Evolutionary conservation across 2,329 filamentous ascomycete species (phyloP).

Genomic region (Sporothrix brasiliensis): DNA sequence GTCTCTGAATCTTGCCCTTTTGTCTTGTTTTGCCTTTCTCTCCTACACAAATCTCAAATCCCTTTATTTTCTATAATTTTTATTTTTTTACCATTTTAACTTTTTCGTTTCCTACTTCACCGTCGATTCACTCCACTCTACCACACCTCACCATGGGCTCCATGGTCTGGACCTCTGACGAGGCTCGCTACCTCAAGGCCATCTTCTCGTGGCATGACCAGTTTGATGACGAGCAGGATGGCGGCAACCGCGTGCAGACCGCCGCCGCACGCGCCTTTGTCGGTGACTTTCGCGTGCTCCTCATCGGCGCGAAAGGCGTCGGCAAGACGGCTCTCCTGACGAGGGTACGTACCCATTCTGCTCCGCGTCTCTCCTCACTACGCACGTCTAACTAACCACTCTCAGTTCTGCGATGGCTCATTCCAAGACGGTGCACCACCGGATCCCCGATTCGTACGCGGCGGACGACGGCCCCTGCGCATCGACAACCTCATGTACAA

Average conservation of each 20-base stretch:
- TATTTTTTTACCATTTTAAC: neutral
- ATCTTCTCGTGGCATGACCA: constrained; percentile 47
- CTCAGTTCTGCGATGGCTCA: constrained; percentile 43
- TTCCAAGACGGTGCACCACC: constrained; percentile 38
- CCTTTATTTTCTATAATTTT: neutral
- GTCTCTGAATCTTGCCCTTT: neutral
- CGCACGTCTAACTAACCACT: neutral
- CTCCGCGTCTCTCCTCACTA: neutral
- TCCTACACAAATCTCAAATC: neutral
- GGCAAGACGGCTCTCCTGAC: constrained; percentile 50
- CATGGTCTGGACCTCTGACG: constrained; percentile 47
- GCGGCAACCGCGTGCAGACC: constrained; percentile 8
- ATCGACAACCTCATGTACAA: constrained; percentile 43
- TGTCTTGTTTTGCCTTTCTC: neutral
- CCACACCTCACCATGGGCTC: constrained; percentile 38
- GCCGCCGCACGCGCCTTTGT: constrained; percentile 37
- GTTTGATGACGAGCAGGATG: constrained; percentile 37
- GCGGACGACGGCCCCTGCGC: constrained; percentile 43
- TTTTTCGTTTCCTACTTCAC: neutral
- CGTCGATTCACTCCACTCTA: neutral
- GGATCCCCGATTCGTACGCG: constrained; percentile 40
- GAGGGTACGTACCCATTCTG: constrained; percentile 39
- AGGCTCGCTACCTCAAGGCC: constrained; percentile 47
- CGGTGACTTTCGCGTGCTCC: constrained; percentile 47
- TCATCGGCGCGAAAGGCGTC: constrained; percentile 46